Evolutionary conservation across 129 eudicot genomes (phyloP).

Genomic region (Pulicaria dysenterica): DNA sequence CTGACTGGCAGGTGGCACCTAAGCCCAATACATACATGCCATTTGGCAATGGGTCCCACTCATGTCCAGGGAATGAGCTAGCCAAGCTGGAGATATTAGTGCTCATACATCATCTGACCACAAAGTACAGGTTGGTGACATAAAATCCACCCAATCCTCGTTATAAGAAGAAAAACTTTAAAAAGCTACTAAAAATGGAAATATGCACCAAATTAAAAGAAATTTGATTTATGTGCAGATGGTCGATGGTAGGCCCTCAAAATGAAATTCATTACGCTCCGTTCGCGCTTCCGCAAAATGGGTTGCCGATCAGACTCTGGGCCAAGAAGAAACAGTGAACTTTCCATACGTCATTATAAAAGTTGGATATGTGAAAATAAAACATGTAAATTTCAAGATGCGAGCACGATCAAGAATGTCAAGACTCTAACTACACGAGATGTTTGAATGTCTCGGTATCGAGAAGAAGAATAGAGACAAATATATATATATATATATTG

Average conservation of each 20-base stretch:
- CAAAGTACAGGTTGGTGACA: conserved; percentile 83
- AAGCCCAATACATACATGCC: conserved; percentile 95
- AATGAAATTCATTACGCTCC: conserved; percentile 92
- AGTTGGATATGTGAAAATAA: not conserved
- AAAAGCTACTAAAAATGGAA: conserved; percentile 34
- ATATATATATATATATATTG: too few relatives aligned
- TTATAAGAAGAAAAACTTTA: not conserved
- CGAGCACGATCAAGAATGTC: not conserved
- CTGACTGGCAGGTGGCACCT: conserved; percentile 75
- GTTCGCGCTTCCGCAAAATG: conserved; percentile 97
- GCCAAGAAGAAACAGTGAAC: conserved; percentile 40
- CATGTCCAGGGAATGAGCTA: conserved; percentile 95
- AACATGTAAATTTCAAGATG: conserved; percentile 1
- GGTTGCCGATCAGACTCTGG: conserved; percentile 65
- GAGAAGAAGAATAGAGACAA: not conserved
- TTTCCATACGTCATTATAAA: not conserved
- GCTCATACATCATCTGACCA: conserved; percentile 84
- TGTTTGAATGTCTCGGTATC: not conserved
- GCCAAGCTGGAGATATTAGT: conserved; percentile 92
- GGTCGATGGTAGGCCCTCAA: conserved; percentile 92
- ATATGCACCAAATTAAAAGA: not conserved
- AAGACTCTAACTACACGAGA: not conserved
- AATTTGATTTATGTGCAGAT: conserved; percentile 50
- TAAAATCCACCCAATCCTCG: not conserved
- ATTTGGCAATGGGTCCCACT: conserved; percentile 95